Evolutionary conservation across 345 rosid species (phyloP).

Genomic region (Salix viminalis): DNA sequence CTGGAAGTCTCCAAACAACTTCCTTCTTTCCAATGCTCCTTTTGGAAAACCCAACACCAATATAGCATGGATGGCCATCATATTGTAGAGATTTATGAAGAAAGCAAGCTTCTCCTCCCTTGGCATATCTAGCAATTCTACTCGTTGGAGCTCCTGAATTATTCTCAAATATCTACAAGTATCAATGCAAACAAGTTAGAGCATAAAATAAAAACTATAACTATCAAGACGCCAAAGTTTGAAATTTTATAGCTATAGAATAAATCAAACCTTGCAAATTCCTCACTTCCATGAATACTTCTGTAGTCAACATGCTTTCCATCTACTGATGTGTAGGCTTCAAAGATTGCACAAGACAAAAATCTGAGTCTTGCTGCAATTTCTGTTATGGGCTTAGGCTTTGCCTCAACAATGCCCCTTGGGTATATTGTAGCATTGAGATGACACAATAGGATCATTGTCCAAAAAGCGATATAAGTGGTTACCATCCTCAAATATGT

Average conservation of each 20-base stretch:
- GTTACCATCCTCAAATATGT: constrained; percentile 76
- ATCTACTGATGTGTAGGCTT: constrained; percentile 69
- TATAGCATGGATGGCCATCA: constrained; percentile 87
- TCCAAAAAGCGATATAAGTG: constrained; percentile 77
- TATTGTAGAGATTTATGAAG: constrained; percentile 77
- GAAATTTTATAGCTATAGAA: constrained; percentile 3
- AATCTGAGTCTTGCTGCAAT: constrained; percentile 67
- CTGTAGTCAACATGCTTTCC: constrained; percentile 82
- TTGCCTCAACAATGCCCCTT: constrained; percentile 65
- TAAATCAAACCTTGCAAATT: constrained; percentile 69
- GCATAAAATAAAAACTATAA: neutral
- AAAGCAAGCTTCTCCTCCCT: constrained; percentile 83
- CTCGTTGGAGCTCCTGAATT: constrained; percentile 79
- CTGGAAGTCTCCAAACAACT: constrained; percentile 67
- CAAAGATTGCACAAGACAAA: constrained; percentile 58
- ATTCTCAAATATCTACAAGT: constrained; percentile 61
- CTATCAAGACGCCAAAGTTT: constrained; percentile 20
- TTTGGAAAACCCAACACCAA: constrained; percentile 63
- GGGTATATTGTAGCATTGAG: constrained; percentile 82
- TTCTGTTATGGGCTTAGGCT: constrained; percentile 64
- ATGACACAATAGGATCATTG: constrained; percentile 63
- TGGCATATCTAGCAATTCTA: constrained; percentile 52
- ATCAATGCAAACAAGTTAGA: constrained; percentile 2
- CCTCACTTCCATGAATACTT: constrained; percentile 92
- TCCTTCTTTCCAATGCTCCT: constrained; percentile 67